Percentiles rank a stretch among this genome's conserved stretches.
These are phyloP conservation scores for Mercurialis annua DNA, from an alignment of 345 rosid species.

Conservation along the genomic window DNA sequence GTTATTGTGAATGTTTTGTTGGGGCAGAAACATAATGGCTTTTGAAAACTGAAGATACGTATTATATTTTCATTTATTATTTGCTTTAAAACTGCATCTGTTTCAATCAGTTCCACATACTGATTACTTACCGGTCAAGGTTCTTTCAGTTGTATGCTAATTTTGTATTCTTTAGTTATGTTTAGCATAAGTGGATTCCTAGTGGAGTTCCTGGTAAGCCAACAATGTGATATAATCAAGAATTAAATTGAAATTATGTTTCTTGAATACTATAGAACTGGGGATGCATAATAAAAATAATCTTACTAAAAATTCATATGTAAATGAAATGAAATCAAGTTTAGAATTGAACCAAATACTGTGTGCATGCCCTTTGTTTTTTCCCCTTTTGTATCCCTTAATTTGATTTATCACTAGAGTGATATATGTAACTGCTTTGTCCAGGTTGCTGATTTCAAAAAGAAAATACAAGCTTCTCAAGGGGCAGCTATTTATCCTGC, in stretches of 20 bases:
- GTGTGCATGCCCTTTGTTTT: background rate
- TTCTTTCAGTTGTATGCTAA: too few relatives aligned
- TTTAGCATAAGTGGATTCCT: too few relatives aligned
- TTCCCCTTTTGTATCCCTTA: background rate
- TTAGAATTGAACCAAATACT: too few relatives aligned
- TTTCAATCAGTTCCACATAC: background rate
- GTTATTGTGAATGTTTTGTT: background rate
- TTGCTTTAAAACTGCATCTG: background rate
- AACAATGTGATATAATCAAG: too few relatives aligned
- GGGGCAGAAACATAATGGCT: background rate
- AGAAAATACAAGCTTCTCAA: conserved; percentile 60
- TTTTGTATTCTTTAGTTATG: too few relatives aligned
- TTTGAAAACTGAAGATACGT: background rate
- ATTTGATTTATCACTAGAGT: background rate
- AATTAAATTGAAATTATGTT: too few relatives aligned
- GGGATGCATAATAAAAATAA: too few relatives aligned
- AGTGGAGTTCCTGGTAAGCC: too few relatives aligned
- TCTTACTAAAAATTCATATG: too few relatives aligned
- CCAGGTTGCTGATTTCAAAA: conserved; percentile 77
- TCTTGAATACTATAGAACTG: too few relatives aligned
- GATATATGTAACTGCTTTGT: background rate
- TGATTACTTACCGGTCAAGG: too few relatives aligned
- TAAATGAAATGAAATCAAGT: too few relatives aligned
- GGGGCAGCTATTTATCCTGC: conserved; percentile 72
- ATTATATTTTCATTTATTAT: background rate